phyloP scores from a whole-genome alignment of 2,329 filamentous ascomycete genomes.

The Dothidotthia symphoricarpi region DNA sequence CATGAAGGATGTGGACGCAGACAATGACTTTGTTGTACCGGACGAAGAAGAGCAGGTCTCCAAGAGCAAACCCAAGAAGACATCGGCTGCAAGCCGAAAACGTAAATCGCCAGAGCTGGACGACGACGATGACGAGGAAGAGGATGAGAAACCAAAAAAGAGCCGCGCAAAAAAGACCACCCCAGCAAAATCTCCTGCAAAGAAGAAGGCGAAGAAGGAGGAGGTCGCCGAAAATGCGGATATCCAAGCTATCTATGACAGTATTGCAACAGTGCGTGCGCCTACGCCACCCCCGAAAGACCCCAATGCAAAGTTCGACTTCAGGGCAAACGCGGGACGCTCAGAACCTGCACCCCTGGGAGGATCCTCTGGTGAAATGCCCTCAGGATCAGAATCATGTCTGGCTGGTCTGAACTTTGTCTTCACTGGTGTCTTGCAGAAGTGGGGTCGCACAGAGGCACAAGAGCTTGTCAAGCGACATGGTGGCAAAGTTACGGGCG shows the following conservation, averaged over 20 bases:
- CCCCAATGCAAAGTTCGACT: slow-evolving; percentile 74
- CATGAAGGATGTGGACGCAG: slow-evolving; percentile 52
- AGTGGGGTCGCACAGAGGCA: slow-evolving; percentile 79
- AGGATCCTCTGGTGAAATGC: slow-evolving; percentile 65
- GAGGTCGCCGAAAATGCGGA: slow-evolving; percentile 65
- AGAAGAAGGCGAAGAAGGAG: slow-evolving; percentile 64
- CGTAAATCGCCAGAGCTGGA: slow-evolving; percentile 57
- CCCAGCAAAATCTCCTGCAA: slow-evolving; percentile 51
- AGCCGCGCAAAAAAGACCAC: slow-evolving; percentile 39
- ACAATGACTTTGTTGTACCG: slow-evolving; percentile 48
- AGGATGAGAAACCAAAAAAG: slow-evolving; percentile 60
- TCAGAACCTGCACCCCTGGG: slow-evolving; percentile 63
- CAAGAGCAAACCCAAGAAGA: slow-evolving; percentile 42
- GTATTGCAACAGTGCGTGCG: slow-evolving; percentile 76
- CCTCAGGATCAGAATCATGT: slow-evolving; percentile 83
- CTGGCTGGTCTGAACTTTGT: slow-evolving; percentile 88
- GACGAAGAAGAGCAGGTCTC: slow-evolving; percentile 45
- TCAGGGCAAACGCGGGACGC: slow-evolving; percentile 57
- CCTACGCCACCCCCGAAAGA: slow-evolving; percentile 78
- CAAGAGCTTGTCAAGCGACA: slow-evolving; percentile 86
- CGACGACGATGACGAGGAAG: slow-evolving; percentile 55
- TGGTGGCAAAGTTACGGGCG: slow-evolving; percentile 82
- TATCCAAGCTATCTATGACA: slow-evolving; percentile 82
- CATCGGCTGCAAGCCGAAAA: slow-evolving; percentile 46
- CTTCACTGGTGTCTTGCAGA: slow-evolving; percentile 84